Percentiles rank a stretch among this genome's conserved stretches.
Conservation (phyloP, 2,329 filamentous ascomycete species). For the Clonostachys chloroleuca region DNA sequence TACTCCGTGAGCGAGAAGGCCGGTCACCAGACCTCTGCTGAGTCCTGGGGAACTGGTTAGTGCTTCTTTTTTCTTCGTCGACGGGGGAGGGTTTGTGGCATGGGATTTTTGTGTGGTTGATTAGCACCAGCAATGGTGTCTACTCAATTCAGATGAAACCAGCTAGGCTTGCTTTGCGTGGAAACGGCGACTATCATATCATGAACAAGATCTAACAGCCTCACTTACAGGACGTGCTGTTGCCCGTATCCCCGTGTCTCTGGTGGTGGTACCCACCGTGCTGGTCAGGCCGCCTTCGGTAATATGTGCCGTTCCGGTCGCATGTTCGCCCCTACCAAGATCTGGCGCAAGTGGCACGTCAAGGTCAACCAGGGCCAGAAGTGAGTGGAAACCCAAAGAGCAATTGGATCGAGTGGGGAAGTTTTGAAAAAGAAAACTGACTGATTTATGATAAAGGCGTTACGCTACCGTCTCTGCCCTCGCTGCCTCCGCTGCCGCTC, state of each 20-base stretch:
- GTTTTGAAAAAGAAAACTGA: slow-evolving; percentile 7
- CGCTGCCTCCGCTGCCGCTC: slow-evolving; percentile 90
- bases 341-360: slow-evolving; percentile 99
- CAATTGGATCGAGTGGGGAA: not conserved
- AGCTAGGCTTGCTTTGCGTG: too few species aligned
- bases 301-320: slow-evolving; percentile 99
- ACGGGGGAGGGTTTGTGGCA: too few species aligned
- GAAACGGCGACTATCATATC: not conserved
- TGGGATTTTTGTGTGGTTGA: not conserved
- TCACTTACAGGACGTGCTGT: slow-evolving; percentile 80
- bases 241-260: slow-evolving; percentile 99
- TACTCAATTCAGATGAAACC: too few species aligned
- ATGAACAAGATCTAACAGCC: not conserved
- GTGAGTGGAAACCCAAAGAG: slow-evolving; percentile 43
- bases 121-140: too few species aligned
- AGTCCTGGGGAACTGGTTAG: slow-evolving; percentile 99
- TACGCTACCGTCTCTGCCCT: slow-evolving; percentile 97
- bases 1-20: slow-evolving; percentile 99
- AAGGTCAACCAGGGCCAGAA: slow-evolving; percentile 99
- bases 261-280: slow-evolving; percentile 99
- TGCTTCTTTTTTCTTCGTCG: slow-evolving; percentile 20
- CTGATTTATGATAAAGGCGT: slow-evolving; percentile 52
- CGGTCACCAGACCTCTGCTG: slow-evolving; percentile 98
- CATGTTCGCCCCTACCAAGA: slow-evolving; percentile 99
- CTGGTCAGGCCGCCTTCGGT: slow-evolving; percentile 99